Evolutionary conservation across 2,329 filamentous ascomycete genomes (phyloP), one percentile per base, ranked within the genome.

Genomic region (Amauroascus niger): DNA sequence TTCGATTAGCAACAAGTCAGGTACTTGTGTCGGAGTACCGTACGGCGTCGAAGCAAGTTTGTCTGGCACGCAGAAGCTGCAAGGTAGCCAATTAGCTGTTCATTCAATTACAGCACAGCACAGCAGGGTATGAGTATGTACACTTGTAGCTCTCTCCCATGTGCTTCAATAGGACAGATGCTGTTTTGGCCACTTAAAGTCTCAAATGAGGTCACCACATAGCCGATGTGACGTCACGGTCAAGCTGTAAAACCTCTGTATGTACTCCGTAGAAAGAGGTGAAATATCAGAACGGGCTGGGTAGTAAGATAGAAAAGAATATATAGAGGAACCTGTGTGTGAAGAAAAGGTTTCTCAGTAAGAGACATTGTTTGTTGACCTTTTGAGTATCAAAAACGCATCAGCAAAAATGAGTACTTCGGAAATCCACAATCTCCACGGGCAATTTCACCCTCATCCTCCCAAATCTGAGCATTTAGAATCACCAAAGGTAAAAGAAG

Each of bases 401-500:
- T 40, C 8, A 39, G 9, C 14, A 22, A 16, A 28, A 41, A 53
- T 53, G 43, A 48, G 32, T 48, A 49, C 51, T 14, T 47, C 51
- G 1, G 33, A 47, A 40, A 39, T 32, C 11, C 32, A 47, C 24
- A 41, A 45, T 22, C 4, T 46, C 7, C 51, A 53, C 30, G 51
- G 51, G 13, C 43, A 53, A 22, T 53, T 53, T 30, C 20, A 53
- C 35, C 51, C 51, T 1, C 35, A 47, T 26, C 43, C 20, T 26
- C 44, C 32, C 13, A 40, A 39, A 14, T 35, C 30, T 18, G 51
- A 47, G 22, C 51, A 39, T 20, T 20, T 46, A 6, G 24, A 37
- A 32, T 37, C 39, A n/a, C 51, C 51, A 18, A 53, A 48, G 35
- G 51, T 53, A 13, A 48, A n/a, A n/a, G n/a, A n/a, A n/a, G n/a